phyloP scores from a whole-genome alignment of 1,139 yeast genomes.

The Yamadazyma pseudoaaseri region DNA sequence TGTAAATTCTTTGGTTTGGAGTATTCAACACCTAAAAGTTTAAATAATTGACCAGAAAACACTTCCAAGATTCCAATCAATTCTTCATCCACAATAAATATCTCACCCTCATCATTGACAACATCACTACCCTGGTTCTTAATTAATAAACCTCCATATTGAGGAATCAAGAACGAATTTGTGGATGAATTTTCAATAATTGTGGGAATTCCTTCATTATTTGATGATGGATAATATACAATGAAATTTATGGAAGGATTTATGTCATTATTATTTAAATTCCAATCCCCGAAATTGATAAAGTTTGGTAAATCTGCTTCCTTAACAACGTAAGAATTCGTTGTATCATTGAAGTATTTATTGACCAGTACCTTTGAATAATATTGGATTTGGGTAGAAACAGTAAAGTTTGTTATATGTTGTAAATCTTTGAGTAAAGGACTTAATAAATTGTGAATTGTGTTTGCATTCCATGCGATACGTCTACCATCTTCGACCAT shows the following conservation, averaged over 20 bases:
- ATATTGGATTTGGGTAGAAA: slow-evolving; percentile 78
- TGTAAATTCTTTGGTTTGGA: slow-evolving; percentile 48
- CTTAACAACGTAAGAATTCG: slow-evolving; percentile 29
- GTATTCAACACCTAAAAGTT: slow-evolving; percentile 61
- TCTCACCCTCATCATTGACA: slow-evolving; percentile 18
- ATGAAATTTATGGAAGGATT: slow-evolving; percentile 72
- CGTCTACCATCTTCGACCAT: slow-evolving; percentile 41
- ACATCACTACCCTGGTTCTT: slow-evolving; percentile 40
- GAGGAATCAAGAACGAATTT: slow-evolving; percentile 78
- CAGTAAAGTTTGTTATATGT: slow-evolving; percentile 64
- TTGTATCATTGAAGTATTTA: slow-evolving; percentile 22
- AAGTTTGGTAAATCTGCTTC: slow-evolving; percentile 61
- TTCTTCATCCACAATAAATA: slow-evolving; percentile 39
- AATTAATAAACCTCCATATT: slow-evolving; percentile 79
- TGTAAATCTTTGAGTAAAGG: slow-evolving; percentile 33
- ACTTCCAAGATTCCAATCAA: slow-evolving; percentile 61
- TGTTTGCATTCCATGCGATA: slow-evolving; percentile 40
- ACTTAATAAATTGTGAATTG: slow-evolving; percentile 23
- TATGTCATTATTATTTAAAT: slow-evolving; percentile 52
- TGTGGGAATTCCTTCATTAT: slow-evolving; percentile 43
- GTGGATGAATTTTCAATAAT: slow-evolving; percentile 47
- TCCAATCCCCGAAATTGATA: slow-evolving; percentile 79
- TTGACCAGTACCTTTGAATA: slow-evolving; percentile 43
- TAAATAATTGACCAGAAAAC: slow-evolving; percentile 73
- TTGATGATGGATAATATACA: slow-evolving; percentile 55